Conservation (phyloP, 495 filamentous ascomycete species). For the Sporormia fimetaria region DNA sequence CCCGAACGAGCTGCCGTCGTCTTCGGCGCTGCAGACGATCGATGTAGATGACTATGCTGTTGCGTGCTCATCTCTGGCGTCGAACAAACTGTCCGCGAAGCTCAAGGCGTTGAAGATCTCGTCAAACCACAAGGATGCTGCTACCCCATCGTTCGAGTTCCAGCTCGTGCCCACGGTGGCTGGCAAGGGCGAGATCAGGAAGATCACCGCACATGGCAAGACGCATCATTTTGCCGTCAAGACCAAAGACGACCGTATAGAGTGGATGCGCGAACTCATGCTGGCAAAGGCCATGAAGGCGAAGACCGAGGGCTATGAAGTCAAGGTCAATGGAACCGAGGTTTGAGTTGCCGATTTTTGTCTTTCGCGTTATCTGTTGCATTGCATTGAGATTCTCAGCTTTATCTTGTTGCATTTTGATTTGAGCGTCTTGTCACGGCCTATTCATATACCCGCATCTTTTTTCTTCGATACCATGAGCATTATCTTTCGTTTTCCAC, state of each 20-base stretch:
- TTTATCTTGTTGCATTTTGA: too few species aligned
- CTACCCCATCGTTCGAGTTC: constrained; percentile 68
- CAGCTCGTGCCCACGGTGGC: constrained; percentile 70
- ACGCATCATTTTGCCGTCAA: constrained; percentile 91
- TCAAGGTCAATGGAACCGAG: constrained; percentile 72
- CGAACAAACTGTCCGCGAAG: constrained; percentile 70
- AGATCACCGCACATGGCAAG: constrained; percentile 50
- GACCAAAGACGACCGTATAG: constrained; percentile 76
- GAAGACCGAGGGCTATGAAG: constrained; percentile 67
- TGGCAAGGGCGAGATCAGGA: constrained; percentile 39
- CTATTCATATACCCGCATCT: constrained; percentile 1
- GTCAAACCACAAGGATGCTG: constrained; percentile 38
- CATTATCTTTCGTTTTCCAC: too few species aligned
- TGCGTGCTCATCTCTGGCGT: constrained; percentile 66
- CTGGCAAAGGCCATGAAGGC: constrained; percentile 80
- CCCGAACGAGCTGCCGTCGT: constrained; percentile 46
- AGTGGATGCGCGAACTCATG: constrained; percentile 98
- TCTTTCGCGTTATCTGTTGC: not conserved
- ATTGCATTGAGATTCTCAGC: too few species aligned
- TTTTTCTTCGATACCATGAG: too few species aligned
- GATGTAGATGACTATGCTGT: constrained; percentile 94
- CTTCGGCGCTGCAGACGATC: constrained; percentile 63
- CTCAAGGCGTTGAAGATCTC: constrained; percentile 72
- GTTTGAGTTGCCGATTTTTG: constrained; percentile 39
- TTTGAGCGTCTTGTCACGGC: too few species aligned